phyloP scores from a whole-genome alignment of 106 monocot species.

The Iris macrosiphon region DNA sequence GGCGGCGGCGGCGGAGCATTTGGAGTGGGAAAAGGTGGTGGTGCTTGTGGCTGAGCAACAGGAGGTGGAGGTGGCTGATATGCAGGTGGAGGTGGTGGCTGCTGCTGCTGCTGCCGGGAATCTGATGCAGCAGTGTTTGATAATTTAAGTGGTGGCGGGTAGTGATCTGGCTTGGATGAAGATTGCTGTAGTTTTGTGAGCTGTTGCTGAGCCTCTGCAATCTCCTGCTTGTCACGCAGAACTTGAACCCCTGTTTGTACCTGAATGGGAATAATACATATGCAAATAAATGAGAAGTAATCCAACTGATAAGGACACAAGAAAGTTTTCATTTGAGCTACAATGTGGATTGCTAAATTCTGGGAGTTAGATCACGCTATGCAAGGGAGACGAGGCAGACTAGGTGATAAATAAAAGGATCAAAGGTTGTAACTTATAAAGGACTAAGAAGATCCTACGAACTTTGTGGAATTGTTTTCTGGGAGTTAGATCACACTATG shows the following conservation, averaged over 20 bases:
- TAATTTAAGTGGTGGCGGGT: slow-evolving; percentile 6
- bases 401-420: no score
- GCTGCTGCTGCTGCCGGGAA: slow-evolving; percentile 11
- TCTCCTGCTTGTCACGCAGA: slow-evolving; percentile 69
- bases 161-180: slow-evolving; percentile 25
- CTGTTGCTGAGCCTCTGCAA: slow-evolving; percentile 57
- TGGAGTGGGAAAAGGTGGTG: slow-evolving; percentile 28
- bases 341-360: no score
- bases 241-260: slow-evolving; percentile 70
- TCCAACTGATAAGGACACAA: no score
- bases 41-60: neutral
- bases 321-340: no score
- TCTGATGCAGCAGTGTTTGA: slow-evolving; percentile 4
- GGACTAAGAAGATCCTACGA: no score
- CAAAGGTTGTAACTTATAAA: no score
- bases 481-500: no score
- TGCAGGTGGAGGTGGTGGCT: neutral
- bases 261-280: slow-evolving; percentile 18
- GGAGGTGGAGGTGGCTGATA: slow-evolving; percentile 21
- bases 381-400: no score
- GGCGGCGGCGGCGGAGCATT: slow-evolving; percentile 33
- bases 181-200: slow-evolving; percentile 40
- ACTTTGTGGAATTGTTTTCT: no score
- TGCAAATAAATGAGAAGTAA: neutral
- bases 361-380: no score